A percentile compares a stretch with the other conserved stretches of the same genome.
Evolutionary conservation across 805 yeast species (phyloP).

Genomic region (Wickerhamomyces bovis): DNA sequence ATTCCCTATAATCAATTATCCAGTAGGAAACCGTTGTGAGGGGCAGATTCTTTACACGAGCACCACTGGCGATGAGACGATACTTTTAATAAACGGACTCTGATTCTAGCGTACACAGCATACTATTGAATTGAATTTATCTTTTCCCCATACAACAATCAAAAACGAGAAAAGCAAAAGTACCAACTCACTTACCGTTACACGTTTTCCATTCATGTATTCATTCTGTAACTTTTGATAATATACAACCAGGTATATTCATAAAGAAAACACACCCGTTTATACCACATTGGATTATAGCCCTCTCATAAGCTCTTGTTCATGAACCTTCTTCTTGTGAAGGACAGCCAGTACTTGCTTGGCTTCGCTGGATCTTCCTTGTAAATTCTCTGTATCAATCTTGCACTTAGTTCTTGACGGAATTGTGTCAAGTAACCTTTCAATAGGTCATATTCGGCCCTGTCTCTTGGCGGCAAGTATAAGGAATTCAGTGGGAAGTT

Average conservation of each 20-base stretch:
- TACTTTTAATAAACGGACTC: too few species aligned
- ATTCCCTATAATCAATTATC: too few species aligned
- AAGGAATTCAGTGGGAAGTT: constrained; percentile 84
- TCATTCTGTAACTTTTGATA: too few species aligned
- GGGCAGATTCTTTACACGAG: too few species aligned
- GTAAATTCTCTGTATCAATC: constrained; percentile 73
- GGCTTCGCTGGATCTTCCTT: constrained; percentile 55
- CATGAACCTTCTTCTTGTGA: constrained; percentile 93
- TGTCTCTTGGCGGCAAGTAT: constrained; percentile 70
- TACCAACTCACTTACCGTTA: too few species aligned
- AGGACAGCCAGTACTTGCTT: constrained; percentile 92
- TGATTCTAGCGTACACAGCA: too few species aligned
- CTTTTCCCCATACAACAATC: too few species aligned
- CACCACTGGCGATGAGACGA: too few species aligned
- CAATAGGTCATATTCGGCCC: constrained; percentile 71
- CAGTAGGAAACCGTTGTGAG: too few species aligned
- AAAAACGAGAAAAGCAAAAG: too few species aligned
- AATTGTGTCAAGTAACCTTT: constrained; percentile 83
- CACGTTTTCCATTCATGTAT: too few species aligned
- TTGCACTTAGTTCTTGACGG: constrained; percentile 85
- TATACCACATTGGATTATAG: background rate
- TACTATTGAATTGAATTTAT: too few species aligned
- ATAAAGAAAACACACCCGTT: background rate
- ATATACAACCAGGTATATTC: background rate
- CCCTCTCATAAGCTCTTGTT: constrained; percentile 60